phyloP scores from a whole-genome alignment of 305 asterid species.

The Fraxinus albicans region DNA sequence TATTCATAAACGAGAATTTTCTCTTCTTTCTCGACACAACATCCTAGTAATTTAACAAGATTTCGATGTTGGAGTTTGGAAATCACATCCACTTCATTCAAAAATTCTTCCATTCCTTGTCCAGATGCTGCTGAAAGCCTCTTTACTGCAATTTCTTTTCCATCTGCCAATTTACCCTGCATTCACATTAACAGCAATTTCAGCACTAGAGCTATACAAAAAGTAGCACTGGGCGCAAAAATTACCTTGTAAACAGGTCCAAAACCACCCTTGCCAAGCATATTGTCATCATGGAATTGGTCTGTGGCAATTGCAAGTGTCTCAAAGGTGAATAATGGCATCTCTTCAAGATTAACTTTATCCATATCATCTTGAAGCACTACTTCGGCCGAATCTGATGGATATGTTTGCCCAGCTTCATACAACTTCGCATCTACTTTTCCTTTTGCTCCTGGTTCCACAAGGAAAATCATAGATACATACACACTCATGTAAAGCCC shows the following conservation, averaged over 20 bases:
- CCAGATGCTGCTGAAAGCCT: constrained; percentile 55
- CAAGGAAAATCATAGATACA: background rate
- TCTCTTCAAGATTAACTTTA: constrained; percentile 43
- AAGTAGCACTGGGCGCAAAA: background rate
- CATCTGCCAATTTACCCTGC: constrained; percentile 46
- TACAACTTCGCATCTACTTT: constrained; percentile 8
- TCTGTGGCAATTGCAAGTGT: constrained; percentile 46
- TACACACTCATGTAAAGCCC: background rate
- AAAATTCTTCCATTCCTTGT: constrained; percentile 57
- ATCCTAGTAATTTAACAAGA: constrained; percentile 52
- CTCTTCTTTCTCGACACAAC: constrained; percentile 50
- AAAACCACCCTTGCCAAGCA: constrained; percentile 65
- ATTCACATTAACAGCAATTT: background rate
- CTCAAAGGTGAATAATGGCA: constrained; percentile 46
- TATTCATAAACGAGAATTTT: constrained; percentile 47
- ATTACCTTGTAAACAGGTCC: constrained; percentile 66
- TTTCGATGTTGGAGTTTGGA: constrained; percentile 64
- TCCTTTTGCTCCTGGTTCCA: constrained; percentile 20
- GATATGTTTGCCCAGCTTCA: constrained; percentile 26
- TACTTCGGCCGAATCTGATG: constrained; percentile 29
- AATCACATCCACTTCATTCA: constrained; percentile 61
- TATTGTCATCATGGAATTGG: constrained; percentile 35
- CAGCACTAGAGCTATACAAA: background rate
- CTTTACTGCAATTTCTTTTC: constrained; percentile 59
- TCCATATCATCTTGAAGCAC: constrained; percentile 34